These are phyloP conservation scores for Truncatella angustata DNA, from an alignment of 2,329 filamentous ascomycete species.

Conservation along the genomic window DNA sequence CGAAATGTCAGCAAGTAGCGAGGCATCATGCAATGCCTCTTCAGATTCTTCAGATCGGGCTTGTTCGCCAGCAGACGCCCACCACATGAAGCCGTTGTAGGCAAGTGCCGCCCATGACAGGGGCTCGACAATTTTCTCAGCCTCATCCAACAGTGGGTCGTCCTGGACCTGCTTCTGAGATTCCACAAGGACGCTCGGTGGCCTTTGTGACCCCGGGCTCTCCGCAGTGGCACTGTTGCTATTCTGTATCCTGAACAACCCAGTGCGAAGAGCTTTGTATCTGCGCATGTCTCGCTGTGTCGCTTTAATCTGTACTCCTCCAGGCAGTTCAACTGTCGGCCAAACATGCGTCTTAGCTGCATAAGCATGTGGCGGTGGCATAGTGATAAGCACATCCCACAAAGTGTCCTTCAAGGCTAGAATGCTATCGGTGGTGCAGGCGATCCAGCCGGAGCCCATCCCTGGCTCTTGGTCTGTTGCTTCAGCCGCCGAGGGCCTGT, in stretches of 20 bases:
- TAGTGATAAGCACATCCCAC: constrained; percentile 85
- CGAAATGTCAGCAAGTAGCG: constrained; percentile 52
- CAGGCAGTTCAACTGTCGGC: constrained; percentile 70
- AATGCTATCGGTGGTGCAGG: constrained; percentile 94
- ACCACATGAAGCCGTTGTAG: constrained; percentile 86
- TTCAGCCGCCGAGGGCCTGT: constrained; percentile 33
- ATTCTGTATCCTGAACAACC: constrained; percentile 50
- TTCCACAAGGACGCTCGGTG: constrained; percentile 14
- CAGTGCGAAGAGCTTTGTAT: constrained; percentile 66
- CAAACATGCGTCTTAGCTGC: constrained; percentile 63
- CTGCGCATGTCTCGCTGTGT: constrained; percentile 87
- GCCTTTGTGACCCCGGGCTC: constrained; percentile 18
- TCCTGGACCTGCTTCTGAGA: constrained; percentile 25
- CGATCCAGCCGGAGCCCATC: constrained; percentile 73
- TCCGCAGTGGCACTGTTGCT: constrained; percentile 6
- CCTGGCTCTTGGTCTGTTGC: constrained; percentile 40
- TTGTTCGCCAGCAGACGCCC: constrained; percentile 80
- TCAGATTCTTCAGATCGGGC: constrained; percentile 59
- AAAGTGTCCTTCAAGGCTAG: constrained; percentile 81
- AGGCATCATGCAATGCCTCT: constrained; percentile 52
- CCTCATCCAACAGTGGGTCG: constrained; percentile 42
- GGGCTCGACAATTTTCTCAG: constrained; percentile 59
- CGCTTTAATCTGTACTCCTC: constrained; percentile 69
- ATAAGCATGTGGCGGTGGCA: constrained; percentile 63
- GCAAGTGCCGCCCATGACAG: constrained; percentile 71